Evolutionary conservation across 2,329 filamentous ascomycete species (phyloP).

Genomic region (Onygenales sp.): DNA sequence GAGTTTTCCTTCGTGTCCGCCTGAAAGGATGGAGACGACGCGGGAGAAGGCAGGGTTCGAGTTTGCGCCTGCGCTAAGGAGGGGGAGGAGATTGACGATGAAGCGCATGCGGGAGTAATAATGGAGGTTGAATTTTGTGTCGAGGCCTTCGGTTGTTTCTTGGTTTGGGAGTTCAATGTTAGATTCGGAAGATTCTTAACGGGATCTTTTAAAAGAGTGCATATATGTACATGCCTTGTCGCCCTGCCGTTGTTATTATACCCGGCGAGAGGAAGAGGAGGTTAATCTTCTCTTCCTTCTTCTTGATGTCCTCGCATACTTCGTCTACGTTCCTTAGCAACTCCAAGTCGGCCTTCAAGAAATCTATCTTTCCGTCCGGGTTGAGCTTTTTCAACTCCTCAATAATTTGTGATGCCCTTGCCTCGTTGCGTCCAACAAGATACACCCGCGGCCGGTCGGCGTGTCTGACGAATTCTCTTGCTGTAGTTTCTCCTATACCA

Average conservation of each 20-base stretch:
- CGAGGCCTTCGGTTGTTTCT: constrained; percentile 24
- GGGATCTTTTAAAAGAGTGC: background rate
- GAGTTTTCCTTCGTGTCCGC: constrained; percentile 42
- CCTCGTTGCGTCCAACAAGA: constrained; percentile 38
- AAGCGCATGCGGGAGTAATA: constrained; percentile 27
- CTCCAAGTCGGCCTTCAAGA: constrained; percentile 41
- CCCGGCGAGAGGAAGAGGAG: constrained; percentile 23
- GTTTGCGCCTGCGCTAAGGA: constrained; percentile 12
- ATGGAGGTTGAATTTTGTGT: constrained; percentile 19
- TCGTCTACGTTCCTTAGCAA: constrained; percentile 44
- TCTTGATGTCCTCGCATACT: constrained; percentile 37
- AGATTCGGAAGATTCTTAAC: background rate
- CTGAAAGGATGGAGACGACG: constrained; percentile 45
- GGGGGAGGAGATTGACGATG: constrained; percentile 22
- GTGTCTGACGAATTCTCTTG: constrained; percentile 38
- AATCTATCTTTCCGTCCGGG: constrained; percentile 35
- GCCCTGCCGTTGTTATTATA: constrained; percentile 8
- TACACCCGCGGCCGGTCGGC: constrained; percentile 40
- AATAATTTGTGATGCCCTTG: constrained; percentile 28
- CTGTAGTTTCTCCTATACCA: constrained; percentile 44
- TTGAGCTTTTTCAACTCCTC: constrained; percentile 37
- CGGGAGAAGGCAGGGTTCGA: constrained; percentile 34
- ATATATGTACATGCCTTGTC: constrained; percentile 9
- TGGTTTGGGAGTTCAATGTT: background rate
- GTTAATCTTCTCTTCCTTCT: constrained; percentile 20